These are phyloP conservation scores for Xylaria longipes DNA, from an alignment of 495 filamentous ascomycete genomes.

Conservation along the genomic window DNA sequence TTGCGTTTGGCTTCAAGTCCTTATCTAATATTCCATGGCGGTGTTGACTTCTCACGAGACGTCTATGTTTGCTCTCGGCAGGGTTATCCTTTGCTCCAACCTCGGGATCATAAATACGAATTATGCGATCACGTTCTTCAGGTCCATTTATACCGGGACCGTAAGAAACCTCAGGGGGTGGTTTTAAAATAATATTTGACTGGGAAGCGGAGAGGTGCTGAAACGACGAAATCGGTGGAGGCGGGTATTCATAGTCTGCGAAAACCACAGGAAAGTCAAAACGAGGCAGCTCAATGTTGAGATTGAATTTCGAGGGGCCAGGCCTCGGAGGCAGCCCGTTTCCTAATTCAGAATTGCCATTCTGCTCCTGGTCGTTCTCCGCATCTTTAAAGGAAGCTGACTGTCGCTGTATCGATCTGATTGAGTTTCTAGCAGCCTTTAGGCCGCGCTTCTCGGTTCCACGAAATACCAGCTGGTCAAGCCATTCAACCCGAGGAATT, in stretches of 20 bases:
- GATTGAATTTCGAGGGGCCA: slow-evolving; percentile 61
- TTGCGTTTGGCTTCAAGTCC: slow-evolving; percentile 95
- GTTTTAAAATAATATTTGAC: slow-evolving; percentile 73
- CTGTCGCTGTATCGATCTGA: slow-evolving; percentile 44
- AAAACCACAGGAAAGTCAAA: slow-evolving; percentile 98
- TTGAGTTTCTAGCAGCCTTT: slow-evolving; percentile 54
- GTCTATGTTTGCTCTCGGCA: slow-evolving; percentile 91
- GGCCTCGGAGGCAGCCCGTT: slow-evolving; percentile 57
- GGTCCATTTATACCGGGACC: slow-evolving; percentile 80
- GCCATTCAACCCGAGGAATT: slow-evolving; percentile 89
- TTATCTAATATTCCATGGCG: slow-evolving; percentile 92
- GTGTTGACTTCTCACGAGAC: slow-evolving; percentile 84
- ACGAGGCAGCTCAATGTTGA: slow-evolving; percentile 90
- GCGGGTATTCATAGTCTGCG: slow-evolving; percentile 88
- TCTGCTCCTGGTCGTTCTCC: slow-evolving; percentile 46
- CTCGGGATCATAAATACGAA: slow-evolving; percentile 93
- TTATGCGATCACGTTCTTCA: slow-evolving; percentile 65
- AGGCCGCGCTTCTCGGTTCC: slow-evolving; percentile 77
- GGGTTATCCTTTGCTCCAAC: slow-evolving; percentile 88
- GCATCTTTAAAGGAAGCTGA: slow-evolving; percentile 32
- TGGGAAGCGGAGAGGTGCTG: slow-evolving; percentile 65
- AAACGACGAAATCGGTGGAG: slow-evolving; percentile 78
- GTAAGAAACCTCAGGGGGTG: slow-evolving; percentile 79
- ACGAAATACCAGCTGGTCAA: slow-evolving; percentile 91
- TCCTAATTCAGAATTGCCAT: slow-evolving; percentile 41